Evolutionary conservation across 2,329 filamentous ascomycete genomes (phyloP).

Genomic region (Fusarium tricinctum): DNA sequence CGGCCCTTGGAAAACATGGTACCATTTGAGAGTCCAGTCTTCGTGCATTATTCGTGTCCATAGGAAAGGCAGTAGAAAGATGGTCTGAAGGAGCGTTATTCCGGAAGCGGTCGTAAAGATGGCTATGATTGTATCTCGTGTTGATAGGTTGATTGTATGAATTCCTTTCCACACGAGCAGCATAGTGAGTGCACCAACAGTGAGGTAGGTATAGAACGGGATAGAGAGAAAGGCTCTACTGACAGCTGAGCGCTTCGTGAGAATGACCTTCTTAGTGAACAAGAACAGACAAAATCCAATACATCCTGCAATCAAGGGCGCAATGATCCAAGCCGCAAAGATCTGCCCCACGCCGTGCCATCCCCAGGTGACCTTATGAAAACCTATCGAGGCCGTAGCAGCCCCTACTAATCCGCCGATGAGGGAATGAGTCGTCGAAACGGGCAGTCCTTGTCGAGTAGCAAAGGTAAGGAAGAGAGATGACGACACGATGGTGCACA

Average conservation of each 20-base stretch:
- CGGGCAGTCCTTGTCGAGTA: slow-evolving; percentile 65
- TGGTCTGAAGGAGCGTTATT: slow-evolving; percentile 57
- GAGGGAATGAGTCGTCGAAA: slow-evolving; percentile 68
- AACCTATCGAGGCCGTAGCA: slow-evolving; percentile 55
- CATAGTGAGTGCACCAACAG: slow-evolving; percentile 57
- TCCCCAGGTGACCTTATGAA: slow-evolving; percentile 56
- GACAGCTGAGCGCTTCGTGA: slow-evolving; percentile 51
- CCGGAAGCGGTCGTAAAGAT: slow-evolving; percentile 61
- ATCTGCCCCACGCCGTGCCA: slow-evolving; percentile 56
- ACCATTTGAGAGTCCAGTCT: slow-evolving; percentile 66
- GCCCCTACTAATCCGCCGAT: slow-evolving; percentile 59
- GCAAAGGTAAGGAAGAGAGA: slow-evolving; percentile 67
- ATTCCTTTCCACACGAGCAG: slow-evolving; percentile 66
- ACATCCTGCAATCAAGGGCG: slow-evolving; percentile 53
- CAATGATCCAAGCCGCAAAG: slow-evolving; percentile 57
- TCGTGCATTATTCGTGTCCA: slow-evolving; percentile 64
- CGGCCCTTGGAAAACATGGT: slow-evolving; percentile 63
- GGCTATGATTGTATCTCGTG: slow-evolving; percentile 49
- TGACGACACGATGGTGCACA: slow-evolving; percentile 65
- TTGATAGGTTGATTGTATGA: slow-evolving; percentile 44
- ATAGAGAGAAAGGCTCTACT: slow-evolving; percentile 54
- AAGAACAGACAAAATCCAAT: slow-evolving; percentile 54
- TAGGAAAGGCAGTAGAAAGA: slow-evolving; percentile 68
- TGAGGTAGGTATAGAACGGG: slow-evolving; percentile 57
- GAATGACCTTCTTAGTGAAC: slow-evolving; percentile 53